phyloP scores from a whole-genome alignment of 768 basidiomycete genomes.

The Calvatia gigantea region DNA sequence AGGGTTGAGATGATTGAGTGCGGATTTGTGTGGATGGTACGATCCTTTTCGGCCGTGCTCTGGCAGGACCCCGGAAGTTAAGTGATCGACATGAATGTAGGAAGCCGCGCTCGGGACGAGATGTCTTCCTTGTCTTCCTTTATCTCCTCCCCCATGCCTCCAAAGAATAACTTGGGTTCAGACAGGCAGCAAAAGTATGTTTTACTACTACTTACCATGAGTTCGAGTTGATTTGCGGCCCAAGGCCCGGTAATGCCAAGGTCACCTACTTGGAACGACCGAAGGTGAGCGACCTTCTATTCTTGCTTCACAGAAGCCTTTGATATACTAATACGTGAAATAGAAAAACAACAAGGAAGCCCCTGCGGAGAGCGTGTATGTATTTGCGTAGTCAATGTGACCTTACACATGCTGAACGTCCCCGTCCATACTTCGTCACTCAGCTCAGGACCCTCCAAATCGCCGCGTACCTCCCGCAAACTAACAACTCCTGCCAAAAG shows the following conservation, averaged over 20 bases:
- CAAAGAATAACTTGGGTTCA: neutral
- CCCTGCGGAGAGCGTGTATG: constrained; percentile 3
- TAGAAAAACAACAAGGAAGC: constrained; percentile 1
- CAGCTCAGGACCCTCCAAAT: constrained; percentile 1
- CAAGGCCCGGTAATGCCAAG: neutral
- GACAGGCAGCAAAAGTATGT: neutral
- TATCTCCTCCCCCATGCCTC: constrained; percentile 2
- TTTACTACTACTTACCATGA: neutral
- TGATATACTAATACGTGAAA: neutral
- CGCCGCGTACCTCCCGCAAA: neutral
- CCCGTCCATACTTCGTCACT: neutral
- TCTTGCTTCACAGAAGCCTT: too few relatives aligned
- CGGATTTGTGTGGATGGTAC: too few relatives aligned
- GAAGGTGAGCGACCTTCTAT: neutral
- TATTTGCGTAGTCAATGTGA: neutral
- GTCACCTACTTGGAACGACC: constrained; percentile 2
- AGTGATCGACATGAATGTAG: constrained; percentile 7
- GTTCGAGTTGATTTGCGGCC: neutral
- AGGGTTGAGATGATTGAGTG: too few relatives aligned
- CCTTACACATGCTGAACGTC: neutral
- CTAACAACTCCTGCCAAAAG: neutral
- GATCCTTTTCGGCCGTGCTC: neutral
- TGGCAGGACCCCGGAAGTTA: neutral
- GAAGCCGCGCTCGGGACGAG: neutral
- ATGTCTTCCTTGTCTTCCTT: neutral